These are phyloP conservation scores for Rhodotorula sp. DNA, from an alignment of 1,284 basidiomycete genomes.

Conservation along the genomic window DNA sequence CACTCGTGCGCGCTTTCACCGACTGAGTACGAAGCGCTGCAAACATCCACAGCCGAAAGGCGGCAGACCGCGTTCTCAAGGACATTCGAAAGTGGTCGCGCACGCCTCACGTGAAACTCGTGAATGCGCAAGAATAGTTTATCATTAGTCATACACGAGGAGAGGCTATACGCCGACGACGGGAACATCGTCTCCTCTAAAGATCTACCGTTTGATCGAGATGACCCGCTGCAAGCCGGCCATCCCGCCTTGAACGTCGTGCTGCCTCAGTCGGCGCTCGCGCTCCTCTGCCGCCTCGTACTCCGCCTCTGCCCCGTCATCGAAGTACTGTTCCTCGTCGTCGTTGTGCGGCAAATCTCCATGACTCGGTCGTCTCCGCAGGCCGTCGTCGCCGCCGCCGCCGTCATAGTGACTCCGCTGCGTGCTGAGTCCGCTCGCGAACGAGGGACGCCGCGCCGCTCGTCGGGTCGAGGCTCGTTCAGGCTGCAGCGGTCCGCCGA, in stretches of 20 bases:
- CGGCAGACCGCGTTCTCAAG: too few relatives aligned
- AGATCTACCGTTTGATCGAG: conserved; percentile 8
- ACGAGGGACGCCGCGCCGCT: not conserved
- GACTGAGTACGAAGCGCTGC: too few relatives aligned
- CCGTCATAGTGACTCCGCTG: not conserved
- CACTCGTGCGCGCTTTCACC: too few relatives aligned
- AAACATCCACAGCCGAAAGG: too few relatives aligned
- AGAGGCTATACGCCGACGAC: not conserved
- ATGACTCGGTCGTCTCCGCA: not conserved
- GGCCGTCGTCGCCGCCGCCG: not conserved
- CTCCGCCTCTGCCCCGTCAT: not conserved
- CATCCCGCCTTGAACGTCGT: not conserved
- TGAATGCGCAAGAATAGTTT: not conserved
- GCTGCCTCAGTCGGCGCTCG: not conserved
- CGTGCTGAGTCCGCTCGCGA: not conserved
- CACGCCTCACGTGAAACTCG: not conserved
- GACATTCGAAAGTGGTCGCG: too few relatives aligned
- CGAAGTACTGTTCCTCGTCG: not conserved
- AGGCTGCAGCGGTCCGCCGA: conserved; percentile 40
- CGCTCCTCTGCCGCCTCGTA: not conserved
- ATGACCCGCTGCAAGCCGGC: conserved; percentile 7
- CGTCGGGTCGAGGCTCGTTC: conserved; percentile 2
- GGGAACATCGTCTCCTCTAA: too few relatives aligned
- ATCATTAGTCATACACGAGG: not conserved
- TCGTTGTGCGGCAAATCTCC: not conserved